Evolutionary conservation across 441 rosid species (phyloP).

Genomic region (Biscutella laevigata): DNA sequence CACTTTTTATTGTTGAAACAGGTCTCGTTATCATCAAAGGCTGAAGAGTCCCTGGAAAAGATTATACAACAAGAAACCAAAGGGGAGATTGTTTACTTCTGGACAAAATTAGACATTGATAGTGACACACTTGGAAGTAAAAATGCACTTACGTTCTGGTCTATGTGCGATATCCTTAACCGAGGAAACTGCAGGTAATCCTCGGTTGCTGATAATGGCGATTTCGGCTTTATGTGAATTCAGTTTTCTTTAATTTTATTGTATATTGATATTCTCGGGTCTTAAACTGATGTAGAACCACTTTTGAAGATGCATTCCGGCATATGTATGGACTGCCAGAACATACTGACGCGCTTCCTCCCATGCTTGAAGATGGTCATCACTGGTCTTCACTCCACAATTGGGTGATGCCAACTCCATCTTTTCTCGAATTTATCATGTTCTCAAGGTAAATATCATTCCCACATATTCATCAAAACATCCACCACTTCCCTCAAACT

Average conservation of each 20-base stretch:
- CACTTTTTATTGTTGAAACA: constrained; percentile 29
- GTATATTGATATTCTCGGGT: background rate
- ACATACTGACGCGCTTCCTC: constrained; percentile 71
- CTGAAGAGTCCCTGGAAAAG: constrained; percentile 74
- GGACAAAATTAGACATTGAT: constrained; percentile 60
- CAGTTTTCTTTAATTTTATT: background rate
- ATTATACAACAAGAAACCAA: constrained; percentile 48
- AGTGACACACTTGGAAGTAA: constrained; percentile 42
- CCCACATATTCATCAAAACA: background rate
- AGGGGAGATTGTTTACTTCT: constrained; percentile 81
- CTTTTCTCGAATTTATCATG: constrained; percentile 84
- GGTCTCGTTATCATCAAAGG: constrained; percentile 74
- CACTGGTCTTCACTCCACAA: constrained; percentile 89
- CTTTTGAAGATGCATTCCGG: constrained; percentile 70
- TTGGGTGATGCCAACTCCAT: constrained; percentile 99
- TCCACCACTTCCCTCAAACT: constrained; percentile 5
- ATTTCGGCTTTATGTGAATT: background rate
- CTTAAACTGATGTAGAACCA: constrained; percentile 44
- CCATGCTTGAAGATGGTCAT: constrained; percentile 92
- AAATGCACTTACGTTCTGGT: constrained; percentile 71
- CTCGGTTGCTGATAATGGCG: background rate
- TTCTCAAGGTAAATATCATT: constrained; percentile 43
- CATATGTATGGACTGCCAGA: constrained; percentile 73
- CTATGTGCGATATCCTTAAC: constrained; percentile 86
- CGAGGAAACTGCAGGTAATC: constrained; percentile 84